Evolutionary conservation across 2,329 filamentous ascomycete species (phyloP), one percentile per base, ranked within the genome.

Genomic region (Trichoderma atrobrunneum): DNA sequence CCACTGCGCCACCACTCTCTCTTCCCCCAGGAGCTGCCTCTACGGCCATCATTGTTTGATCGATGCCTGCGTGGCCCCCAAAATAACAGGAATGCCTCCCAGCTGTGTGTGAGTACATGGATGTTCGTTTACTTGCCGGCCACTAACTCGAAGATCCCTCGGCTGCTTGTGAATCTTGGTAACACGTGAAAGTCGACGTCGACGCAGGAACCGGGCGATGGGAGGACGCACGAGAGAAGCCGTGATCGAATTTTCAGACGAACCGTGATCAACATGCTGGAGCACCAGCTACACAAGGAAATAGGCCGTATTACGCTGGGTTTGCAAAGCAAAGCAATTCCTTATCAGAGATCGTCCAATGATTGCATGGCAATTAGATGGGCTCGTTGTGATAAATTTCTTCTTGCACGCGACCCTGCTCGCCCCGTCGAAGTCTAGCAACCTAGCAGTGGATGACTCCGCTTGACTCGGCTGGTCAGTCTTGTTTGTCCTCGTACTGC

Each of bases 91-190:
- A 71, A 57, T 59, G 32, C 12, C 26, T 24, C 6, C 34, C 32
- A 12, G 16, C 39, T 51, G 43, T 48, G 43, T 48, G 43, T 51
- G 43, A 62, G 60, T 54, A 48, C 70, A 71, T 71, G 70, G 62
- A 71, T 68, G 70, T 67, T 30, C 11, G 57, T 48, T 28, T 36
- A 54, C 36, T 5, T 57, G 36, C 70, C 51, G 56, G 26, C 71
- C 62, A 54, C 71, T 73, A 72, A 64, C 12, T 21, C 30, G 57
- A 59, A 51, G 59, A 70, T 73, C 72, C 74, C 74, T 76, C 74
- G 74, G 74, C 73, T 72, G 72, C 72, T 72, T 70, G 72, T 72
- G 68, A 72, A 67, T 67, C 26, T 43, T 21, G 12, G 57, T 64
- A 43, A 43, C 72, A 74, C 72, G 73, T 74, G 71, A 74, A 73